Base-by-base conservation (phyloP, 148 eudicot species). In the Rhododendron griersonianum region DNA sequence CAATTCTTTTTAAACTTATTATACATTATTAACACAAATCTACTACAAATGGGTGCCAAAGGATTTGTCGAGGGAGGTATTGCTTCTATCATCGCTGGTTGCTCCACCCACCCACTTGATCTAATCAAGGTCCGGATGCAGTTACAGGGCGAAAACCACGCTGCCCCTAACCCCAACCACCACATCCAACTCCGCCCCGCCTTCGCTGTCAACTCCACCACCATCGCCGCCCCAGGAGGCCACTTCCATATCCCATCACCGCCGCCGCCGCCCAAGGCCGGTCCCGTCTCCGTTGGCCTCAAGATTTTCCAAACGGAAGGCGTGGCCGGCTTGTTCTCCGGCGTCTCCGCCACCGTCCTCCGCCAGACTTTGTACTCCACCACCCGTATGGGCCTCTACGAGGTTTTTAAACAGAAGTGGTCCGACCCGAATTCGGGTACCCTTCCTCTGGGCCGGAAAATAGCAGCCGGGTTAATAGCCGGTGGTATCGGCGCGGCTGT, bases 71-170 rank as follows among this genome's bases (percentile, higher is more conserved):
- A 92, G 84, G 94, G 94, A 4, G 94, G 93, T 0, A 84, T 91
- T 11, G 94, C 94, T 61, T 90, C 93, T 3, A 89, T 92, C 16
- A 87, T 92, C 7, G 94, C 94, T 8, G 94, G 94, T 7, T 91
- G 93, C 85, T 87, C 91, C 6, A 92, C 94, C 23, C 94, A 92
- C 84, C 94, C 94, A 0, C 90, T 92, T 1, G 94, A 92, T 77
- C 81, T 92, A 6, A 89, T 92, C 61, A 92, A 92, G 81, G 94
- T 92, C 83, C 92, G 94, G 7, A 92, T 92, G 94, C 94, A 91
- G 75, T 89, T 92, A n/a, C 93, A 92, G 63, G 94, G 94, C 48
- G 94, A 92, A 83, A 51, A 39, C 59, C 39, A 67, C 35, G 69
- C 41, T 0, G 41, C 41, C 59, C 84, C 84, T 0, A 78, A 82